Evolutionary conservation across 1,284 basidiomycete species (phyloP).

Genomic region (Rhodotorula sp.): DNA sequence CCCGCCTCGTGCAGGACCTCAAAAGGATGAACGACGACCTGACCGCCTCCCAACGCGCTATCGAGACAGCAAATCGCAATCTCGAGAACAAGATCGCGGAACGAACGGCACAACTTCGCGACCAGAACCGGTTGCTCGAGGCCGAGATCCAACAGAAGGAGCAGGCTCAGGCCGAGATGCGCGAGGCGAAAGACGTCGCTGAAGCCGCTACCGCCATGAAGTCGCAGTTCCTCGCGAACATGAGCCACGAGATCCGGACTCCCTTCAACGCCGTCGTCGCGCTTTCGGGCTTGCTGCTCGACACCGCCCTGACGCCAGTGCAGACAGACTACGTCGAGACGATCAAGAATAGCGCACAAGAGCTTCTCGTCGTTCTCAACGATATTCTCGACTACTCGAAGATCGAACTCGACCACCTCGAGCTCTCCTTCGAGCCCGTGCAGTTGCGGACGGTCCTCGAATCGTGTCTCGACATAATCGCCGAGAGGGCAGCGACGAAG

Average conservation of each 20-base stretch:
- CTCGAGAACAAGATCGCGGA: conserved; percentile 32
- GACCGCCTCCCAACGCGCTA: conserved; percentile 26
- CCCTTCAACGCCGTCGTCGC: conserved; percentile 41
- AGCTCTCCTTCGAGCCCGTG: conserved; percentile 25
- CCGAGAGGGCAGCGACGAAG: conserved; percentile 38
- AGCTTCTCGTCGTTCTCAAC: conserved; percentile 39
- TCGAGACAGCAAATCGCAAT: conserved; percentile 36
- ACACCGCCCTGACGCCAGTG: conserved; percentile 33
- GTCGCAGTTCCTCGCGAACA: conserved; percentile 35
- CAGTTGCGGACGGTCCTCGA: conserved; percentile 32
- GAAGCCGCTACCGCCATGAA: conserved; percentile 36
- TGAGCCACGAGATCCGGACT: conserved; percentile 32
- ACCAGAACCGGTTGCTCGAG: conserved; percentile 22
- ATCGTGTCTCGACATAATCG: conserved; percentile 38
- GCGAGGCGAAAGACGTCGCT: conserved; percentile 37
- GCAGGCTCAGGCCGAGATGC: conserved; percentile 36
- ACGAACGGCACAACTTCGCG: conserved; percentile 27
- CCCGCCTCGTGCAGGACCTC: conserved; percentile 34
- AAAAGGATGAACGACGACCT: conserved; percentile 32
- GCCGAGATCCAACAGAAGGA: conserved; percentile 37
- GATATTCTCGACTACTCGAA: conserved; percentile 39
- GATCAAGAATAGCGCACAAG: conserved; percentile 39
- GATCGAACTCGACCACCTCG: conserved; percentile 38
- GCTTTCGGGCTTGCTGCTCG: conserved; percentile 30
- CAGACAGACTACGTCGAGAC: conserved; percentile 39